phyloP scores from a whole-genome alignment of 1,139 yeast species.

The Schizosaccharomyces versatilis region DNA sequence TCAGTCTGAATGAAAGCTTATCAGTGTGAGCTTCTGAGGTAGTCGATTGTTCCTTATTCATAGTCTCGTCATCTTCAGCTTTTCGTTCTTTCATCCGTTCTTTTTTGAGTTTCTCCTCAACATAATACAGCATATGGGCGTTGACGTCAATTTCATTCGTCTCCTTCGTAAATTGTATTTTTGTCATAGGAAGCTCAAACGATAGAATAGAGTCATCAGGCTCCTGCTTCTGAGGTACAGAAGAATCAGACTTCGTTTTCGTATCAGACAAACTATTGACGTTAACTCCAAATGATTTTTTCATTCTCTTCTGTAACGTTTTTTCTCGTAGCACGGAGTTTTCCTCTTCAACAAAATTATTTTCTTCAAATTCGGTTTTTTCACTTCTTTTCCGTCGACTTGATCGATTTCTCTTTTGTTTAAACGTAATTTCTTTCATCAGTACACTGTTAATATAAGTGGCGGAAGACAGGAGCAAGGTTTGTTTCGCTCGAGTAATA shows the following conservation, averaged over 20 bases:
- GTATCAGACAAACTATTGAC: neutral
- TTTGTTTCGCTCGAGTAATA: no score
- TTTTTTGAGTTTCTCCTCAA: neutral
- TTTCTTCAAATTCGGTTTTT: neutral
- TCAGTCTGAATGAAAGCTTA: neutral
- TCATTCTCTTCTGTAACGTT: neutral
- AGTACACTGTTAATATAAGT: neutral
- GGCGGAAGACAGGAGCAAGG: no score
- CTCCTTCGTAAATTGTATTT: neutral
- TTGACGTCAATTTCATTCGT: constrained; percentile 1
- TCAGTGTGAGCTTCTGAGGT: no score
- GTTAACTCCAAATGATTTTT: neutral
- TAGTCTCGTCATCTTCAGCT: neutral
- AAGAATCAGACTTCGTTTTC: neutral
- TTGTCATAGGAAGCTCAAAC: neutral
- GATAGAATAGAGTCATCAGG: neutral
- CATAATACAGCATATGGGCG: neutral
- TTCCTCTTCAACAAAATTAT: neutral
- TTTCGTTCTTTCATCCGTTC: neutral
- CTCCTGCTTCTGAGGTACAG: no score
- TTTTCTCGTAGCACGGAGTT: no score
- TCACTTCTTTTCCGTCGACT: neutral
- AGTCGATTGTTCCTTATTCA: no score
- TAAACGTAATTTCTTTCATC: neutral
- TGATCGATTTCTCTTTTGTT: neutral